Evolutionary conservation across 176 grass and related monocot genomes (phyloP), one percentile per base, ranked within the genome.

Genomic region (Oryza brachyantha): DNA sequence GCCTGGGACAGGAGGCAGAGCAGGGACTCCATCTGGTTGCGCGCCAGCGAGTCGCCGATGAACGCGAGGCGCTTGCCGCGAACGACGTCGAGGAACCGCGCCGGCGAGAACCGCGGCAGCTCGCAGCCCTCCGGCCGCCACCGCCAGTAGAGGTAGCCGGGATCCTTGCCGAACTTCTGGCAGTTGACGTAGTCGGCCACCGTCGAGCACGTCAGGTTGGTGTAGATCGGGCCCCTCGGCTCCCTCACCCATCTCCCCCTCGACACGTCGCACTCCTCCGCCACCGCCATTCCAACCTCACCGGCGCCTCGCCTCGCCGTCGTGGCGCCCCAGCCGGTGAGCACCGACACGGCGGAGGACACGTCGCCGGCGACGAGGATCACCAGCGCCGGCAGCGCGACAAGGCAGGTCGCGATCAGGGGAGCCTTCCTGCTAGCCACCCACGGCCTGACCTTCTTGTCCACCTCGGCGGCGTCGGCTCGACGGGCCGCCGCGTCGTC

Each of bases 21-120:
- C 29, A 93, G 75, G 2, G 93, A 93, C 80, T 97, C 87, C 75
- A 97, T 80, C 11, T 97, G 93, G 83, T 97, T 97, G 66, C 93
- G 80, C 7, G 93, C 93, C 10, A 93, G 29, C 4, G 93, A 97
- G 72, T 97, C 93, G 1, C 93, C 93, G 19, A 97, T 48, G 70
- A 97, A 97, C 0, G 86, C 88, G 43, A 97, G 17, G 24, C 88
- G 90, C 59, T 39, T 75, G 61, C 77, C 48, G 61, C 70, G 40
- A 26, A 91, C 84, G 45, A 76, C 28, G 67, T 61, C 59, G 0
- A 91, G 80, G 72, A 91, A 94, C 27, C 62, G 60, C 77, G n/a
- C 83, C 26, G 92, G 86, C 13, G 7, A 24, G 26, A 93, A 88
- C 35, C 91, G 64, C 66, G 88, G 85, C 40, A 90, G 64, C 17